These are phyloP conservation scores for Alternaria sp. DNA, from an alignment of 2,329 filamentous ascomycete species.

Conservation along the genomic window DNA sequence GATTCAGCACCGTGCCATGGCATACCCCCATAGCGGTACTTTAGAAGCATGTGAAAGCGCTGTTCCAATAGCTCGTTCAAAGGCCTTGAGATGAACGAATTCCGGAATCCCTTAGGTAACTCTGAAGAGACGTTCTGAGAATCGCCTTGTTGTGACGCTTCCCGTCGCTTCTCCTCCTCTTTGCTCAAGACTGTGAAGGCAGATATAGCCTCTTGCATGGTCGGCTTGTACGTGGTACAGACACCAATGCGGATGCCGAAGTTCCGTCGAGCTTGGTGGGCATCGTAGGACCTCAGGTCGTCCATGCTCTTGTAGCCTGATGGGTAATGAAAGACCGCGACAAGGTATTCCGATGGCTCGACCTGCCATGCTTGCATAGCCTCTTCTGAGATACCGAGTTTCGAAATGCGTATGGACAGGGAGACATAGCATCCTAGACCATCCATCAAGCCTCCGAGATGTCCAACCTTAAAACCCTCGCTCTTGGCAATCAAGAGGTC, in stretches of 20 bases:
- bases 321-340: conserved; percentile 72
- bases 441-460: conserved; percentile 60
- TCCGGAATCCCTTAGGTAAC: conserved; percentile 52
- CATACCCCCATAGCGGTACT: conserved; percentile 61
- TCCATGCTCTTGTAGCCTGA: conserved; percentile 67
- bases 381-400: conserved; percentile 75
- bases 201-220: conserved; percentile 58
- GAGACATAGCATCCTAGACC: conserved; percentile 63
- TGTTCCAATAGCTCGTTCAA: conserved; percentile 72
- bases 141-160: conserved; percentile 25
- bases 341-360: conserved; percentile 69
- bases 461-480: conserved; percentile 74
- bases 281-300: conserved; percentile 55
- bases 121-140: conserved; percentile 19
- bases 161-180: conserved; percentile 36
- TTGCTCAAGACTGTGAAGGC: conserved; percentile 56
- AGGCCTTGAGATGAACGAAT: conserved; percentile 74
- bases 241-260: conserved; percentile 73
- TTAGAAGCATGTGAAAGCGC: conserved; percentile 67
- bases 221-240: conserved; percentile 75
- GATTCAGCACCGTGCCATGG: conserved; percentile 73
- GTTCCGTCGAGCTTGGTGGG: conserved; percentile 40
- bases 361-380: conserved; percentile 80
- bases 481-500: conserved; percentile 68
- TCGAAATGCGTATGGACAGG: conserved; percentile 71